Evolutionary conservation across 768 basidiomycete genomes (phyloP), one percentile per base, ranked within the genome.

Genomic region (Rhizopogon rudus): DNA sequence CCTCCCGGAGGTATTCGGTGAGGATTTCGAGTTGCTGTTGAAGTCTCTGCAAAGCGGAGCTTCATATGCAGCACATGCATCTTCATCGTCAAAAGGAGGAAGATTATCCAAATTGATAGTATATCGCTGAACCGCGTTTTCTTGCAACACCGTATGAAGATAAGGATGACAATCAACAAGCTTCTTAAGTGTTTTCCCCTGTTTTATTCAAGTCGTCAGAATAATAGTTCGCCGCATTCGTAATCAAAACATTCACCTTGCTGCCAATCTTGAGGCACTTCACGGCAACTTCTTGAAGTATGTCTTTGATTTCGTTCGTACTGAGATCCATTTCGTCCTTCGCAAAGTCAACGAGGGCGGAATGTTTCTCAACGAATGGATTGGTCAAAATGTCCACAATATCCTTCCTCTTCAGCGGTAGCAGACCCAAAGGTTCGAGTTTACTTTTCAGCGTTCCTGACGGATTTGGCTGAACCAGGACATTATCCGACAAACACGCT

Each of bases 101-200:
- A 90, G 65, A 59, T 82, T 78, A 25, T 81, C 82, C 53, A 85
- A 10, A 44, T 71, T 65, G 16, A 89, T 60, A 35, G 75, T 74
- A 65, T 86, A 80, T 51, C 75, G 77, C 53, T 75, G 72, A 35
- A 81, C 59, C 20, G 83, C 77, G n/a, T 74, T 66, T 42, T 71
- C 64, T 35, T 73, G 70, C 45, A 90, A 72, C 6, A 63, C 60
- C 5, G 72, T 66, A 25, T 73, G 70, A 41, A 88, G 67, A 64
- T 79, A 77, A 3, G 60, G 62, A 35, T 48, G 37, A 3, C 22
- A 39, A 3, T 86, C 81, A 20, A 73, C 74, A 31, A 91, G 73
- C 59, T 72, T 78, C 63, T 80, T 78, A 55, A 91, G 66, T 55
- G 88, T 80, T 68, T 82, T 85, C 17, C 88, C 88, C 83, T 86